Conservation (phyloP, 139 green algal genomes). For the Tetraselmis chui region DNA sequence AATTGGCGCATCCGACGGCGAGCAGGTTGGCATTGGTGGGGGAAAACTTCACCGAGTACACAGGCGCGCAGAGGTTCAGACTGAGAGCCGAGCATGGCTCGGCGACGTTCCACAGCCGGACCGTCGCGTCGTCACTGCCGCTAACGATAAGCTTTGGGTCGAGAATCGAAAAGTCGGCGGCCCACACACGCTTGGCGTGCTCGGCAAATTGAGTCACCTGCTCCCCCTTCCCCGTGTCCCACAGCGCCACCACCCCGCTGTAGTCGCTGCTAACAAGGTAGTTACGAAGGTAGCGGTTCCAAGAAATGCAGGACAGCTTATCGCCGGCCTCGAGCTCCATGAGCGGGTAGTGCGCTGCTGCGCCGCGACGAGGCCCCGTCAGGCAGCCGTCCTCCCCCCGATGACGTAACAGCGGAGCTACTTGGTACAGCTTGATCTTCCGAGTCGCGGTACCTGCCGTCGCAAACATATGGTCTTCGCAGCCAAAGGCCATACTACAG, state of each 20-base stretch:
- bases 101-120: constrained; percentile 62
- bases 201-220: constrained; percentile 44
- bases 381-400: not conserved
- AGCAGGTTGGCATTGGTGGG: constrained; percentile 43
- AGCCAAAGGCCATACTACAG: constrained; percentile 73
- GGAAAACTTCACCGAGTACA: constrained; percentile 66
- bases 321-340: constrained; percentile 41
- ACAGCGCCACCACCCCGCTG: constrained; percentile 55
- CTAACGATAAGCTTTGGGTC: constrained; percentile 61
- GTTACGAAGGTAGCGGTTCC: constrained; percentile 72
- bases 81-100: constrained; percentile 10
- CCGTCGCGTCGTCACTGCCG: constrained; percentile 20
- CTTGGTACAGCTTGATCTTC: constrained; percentile 44
- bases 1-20: constrained; percentile 63
- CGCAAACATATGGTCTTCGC: constrained; percentile 83
- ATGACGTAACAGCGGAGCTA: constrained; percentile 17
- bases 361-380: constrained; percentile 6
- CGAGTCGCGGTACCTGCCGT: constrained; percentile 68
- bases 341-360: constrained; percentile 45
- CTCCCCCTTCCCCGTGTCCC: constrained; percentile 38
- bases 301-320: constrained; percentile 64
- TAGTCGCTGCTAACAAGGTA: constrained; percentile 59
- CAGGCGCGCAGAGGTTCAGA: constrained; percentile 10
- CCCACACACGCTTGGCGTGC: constrained; percentile 67
- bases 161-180: constrained; percentile 48